Evolutionary conservation across 305 asterid genomes (phyloP).

Genomic region (Salvia sclarea): DNA sequence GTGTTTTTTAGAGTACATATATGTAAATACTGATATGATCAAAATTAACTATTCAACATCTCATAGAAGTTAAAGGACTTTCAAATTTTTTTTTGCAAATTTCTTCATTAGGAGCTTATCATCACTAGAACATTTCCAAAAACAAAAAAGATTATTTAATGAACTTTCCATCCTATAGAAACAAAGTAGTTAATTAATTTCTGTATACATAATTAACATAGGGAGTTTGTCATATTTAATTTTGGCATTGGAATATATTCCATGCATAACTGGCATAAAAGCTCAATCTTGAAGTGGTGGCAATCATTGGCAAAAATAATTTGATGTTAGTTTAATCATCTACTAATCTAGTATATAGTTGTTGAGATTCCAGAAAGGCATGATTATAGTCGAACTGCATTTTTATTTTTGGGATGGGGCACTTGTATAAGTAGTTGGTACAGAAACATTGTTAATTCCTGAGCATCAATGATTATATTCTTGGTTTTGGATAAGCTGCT

Average conservation of each 20-base stretch:
- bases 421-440: conserved; percentile 27
- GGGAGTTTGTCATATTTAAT: not conserved
- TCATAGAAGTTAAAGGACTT: not conserved
- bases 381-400: conserved; percentile 28
- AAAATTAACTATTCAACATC: not conserved
- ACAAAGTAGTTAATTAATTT: not conserved
- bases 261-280: conserved; percentile 21
- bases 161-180: not conserved
- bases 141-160: not conserved
- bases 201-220: not conserved
- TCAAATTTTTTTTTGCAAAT: not conserved
- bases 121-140: too few species aligned
- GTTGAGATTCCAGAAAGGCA: conserved; percentile 34
- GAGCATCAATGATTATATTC: conserved; percentile 28
- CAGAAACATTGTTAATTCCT: conserved; percentile 22
- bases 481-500: not conserved
- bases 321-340: conserved; percentile 19
- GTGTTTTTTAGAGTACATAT: not conserved
- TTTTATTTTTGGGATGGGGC: not conserved
- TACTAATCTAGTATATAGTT: conserved; percentile 1
- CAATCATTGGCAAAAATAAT: conserved; percentile 29
- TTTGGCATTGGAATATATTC: conserved; percentile 24
- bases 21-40: not conserved
- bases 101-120: not conserved
- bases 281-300: not conserved